Percentiles rank a stretch among this genome's conserved stretches.
Conservation (phyloP, 805 yeast species). For the Kodamaea fukazawae region DNA sequence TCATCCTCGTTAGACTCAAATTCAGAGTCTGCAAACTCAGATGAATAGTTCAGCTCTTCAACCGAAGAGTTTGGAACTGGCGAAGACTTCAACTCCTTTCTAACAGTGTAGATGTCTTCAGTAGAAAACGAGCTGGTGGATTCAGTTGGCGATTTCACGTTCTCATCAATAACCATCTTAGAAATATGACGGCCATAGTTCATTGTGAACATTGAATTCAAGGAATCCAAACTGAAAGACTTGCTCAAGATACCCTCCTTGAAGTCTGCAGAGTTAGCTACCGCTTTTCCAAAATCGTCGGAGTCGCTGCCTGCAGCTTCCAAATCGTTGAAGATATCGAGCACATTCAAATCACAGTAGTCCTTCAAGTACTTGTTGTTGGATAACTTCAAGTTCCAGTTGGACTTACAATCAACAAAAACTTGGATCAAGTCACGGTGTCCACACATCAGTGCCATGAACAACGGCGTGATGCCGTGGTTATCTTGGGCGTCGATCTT, state of each 20-base stretch:
- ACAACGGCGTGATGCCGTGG: constrained; percentile 84
- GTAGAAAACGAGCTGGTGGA: constrained; percentile 1
- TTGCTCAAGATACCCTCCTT: constrained; percentile 25
- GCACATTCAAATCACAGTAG: constrained; percentile 44
- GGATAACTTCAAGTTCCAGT: constrained; percentile 47
- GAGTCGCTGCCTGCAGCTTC: constrained; percentile 14
- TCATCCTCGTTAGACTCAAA: constrained; percentile 32
- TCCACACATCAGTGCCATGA: constrained; percentile 79
- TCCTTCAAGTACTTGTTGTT: constrained; percentile 46
- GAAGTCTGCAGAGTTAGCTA: constrained; percentile 3
- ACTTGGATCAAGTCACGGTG: constrained; percentile 62
- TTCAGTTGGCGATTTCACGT: constrained; percentile 3
- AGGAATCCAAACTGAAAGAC: constrained; percentile 36
- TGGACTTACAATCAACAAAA: constrained; percentile 64
- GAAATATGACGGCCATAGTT: constrained; percentile 40
- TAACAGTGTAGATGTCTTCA: constrained; percentile 10
- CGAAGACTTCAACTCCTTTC: constrained; percentile 10
- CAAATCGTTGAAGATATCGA: constrained; percentile 37
- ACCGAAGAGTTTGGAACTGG: neutral
- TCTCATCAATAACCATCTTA: constrained; percentile 32
- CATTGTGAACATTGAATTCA: constrained; percentile 38
- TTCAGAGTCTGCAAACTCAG: constrained; percentile 34
- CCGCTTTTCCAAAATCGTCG: constrained; percentile 9
- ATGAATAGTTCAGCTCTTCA: constrained; percentile 7
- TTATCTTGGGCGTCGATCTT: constrained; percentile 70